These are phyloP conservation scores for Chaetomium fimeti DNA, from an alignment of 495 filamentous ascomycete species.

Conservation along the genomic window DNA sequence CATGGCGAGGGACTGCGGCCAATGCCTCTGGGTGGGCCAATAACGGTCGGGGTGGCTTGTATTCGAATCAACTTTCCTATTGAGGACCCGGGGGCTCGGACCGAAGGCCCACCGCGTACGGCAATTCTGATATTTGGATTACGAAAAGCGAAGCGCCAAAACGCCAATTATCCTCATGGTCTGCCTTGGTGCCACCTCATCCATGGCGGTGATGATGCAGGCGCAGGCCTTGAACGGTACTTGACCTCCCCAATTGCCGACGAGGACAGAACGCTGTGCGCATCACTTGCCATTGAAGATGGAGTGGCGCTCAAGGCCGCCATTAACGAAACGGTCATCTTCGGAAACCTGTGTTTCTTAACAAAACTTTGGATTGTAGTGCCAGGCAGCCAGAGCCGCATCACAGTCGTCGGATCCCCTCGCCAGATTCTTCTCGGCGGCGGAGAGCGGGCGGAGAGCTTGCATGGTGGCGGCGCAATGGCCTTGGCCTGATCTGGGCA, in stretches of 20 bases:
- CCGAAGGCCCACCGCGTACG: neutral
- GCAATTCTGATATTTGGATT: neutral
- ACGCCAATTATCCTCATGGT: neutral
- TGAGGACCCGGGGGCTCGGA: neutral
- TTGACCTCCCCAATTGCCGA: neutral
- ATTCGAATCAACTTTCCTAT: neutral
- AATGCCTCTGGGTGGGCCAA: neutral
- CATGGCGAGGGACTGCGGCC: neutral
- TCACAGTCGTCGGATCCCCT: no score
- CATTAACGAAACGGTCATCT: neutral
- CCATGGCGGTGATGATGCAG: neutral
- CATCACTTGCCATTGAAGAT: neutral
- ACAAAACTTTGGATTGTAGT: neutral
- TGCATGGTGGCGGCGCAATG: no score
- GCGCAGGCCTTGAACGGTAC: neutral
- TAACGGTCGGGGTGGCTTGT: neutral
- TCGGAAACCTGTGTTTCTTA: neutral
- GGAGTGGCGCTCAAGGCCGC: neutral
- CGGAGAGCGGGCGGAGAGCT: no score
- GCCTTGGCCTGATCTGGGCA: no score
- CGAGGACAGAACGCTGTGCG: neutral
- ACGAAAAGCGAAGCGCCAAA: neutral
- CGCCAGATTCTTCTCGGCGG: no score
- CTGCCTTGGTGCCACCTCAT: neutral
- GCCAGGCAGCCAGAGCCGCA: no score